Evolutionary conservation across 495 filamentous ascomycete species (phyloP).

Genomic region (Podospora bellae-mahoneyi): DNA sequence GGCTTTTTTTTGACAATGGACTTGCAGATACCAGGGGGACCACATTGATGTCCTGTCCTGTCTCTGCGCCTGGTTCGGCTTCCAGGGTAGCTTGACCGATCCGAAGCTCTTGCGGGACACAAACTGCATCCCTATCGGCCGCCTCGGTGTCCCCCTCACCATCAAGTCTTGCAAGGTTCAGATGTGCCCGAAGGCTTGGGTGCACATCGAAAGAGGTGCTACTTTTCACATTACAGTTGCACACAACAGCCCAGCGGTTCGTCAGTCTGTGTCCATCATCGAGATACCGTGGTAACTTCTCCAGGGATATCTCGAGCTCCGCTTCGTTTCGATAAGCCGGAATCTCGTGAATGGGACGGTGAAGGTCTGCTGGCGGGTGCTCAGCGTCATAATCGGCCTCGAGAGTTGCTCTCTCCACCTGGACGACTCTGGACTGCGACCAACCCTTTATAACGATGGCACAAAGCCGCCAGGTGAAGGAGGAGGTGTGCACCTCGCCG

Average conservation of each 20-base stretch:
- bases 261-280: slow-evolving; percentile 3
- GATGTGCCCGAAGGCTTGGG: no score
- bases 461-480: slow-evolving; percentile 21
- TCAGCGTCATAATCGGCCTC: slow-evolving; percentile 16
- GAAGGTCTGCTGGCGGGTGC: slow-evolving; percentile 18
- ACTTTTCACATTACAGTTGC: neutral
- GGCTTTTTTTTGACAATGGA: slow-evolving; percentile 17
- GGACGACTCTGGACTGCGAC: slow-evolving; percentile 16
- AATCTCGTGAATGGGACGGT: slow-evolving; percentile 20
- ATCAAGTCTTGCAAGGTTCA: neutral
- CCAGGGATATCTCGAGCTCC: slow-evolving; percentile 12
- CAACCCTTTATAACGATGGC: slow-evolving; percentile 21
- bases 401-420: slow-evolving; percentile 5
- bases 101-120: neutral
- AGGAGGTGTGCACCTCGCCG: slow-evolving; percentile 17
- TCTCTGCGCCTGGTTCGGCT: neutral
- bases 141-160: neutral
- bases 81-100: neutral
- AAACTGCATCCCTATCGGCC: neutral
- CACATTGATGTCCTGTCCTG: neutral
- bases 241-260: neutral
- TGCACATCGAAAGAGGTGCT: slow-evolving; percentile 13
- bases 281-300: neutral
- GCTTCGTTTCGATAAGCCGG: slow-evolving; percentile 14
- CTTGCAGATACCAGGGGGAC: neutral